Evolutionary conservation across 2,329 filamentous ascomycete species (phyloP).

Genomic region (Fusarium staphyleae): DNA sequence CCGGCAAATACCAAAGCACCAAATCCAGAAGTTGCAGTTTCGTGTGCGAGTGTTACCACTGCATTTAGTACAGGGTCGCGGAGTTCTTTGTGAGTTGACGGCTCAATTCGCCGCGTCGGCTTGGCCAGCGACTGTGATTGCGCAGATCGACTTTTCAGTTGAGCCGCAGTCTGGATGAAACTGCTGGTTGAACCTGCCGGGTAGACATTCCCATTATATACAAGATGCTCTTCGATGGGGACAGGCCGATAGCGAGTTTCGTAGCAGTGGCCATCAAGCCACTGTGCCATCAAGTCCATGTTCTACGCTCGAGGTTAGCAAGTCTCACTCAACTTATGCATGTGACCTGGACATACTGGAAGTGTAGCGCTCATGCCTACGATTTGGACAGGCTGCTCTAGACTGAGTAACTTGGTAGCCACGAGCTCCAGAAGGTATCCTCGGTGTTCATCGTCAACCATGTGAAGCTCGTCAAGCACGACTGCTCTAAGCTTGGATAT

Average conservation of each 20-base stretch:
- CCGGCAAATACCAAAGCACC: slow-evolving; percentile 78
- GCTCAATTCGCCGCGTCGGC: slow-evolving; percentile 57
- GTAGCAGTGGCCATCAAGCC: slow-evolving; percentile 76
- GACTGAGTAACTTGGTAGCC: slow-evolving; percentile 73
- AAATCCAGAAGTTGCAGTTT: slow-evolving; percentile 72
- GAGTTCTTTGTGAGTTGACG: slow-evolving; percentile 67
- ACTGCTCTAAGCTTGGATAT: slow-evolving; percentile 70
- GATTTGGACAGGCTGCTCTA: slow-evolving; percentile 73
- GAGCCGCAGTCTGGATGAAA: slow-evolving; percentile 64
- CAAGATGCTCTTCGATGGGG: slow-evolving; percentile 77
- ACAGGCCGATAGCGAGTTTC: slow-evolving; percentile 76
- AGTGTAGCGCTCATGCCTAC: slow-evolving; percentile 83
- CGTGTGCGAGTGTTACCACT: slow-evolving; percentile 72
- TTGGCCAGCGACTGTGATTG: slow-evolving; percentile 47
- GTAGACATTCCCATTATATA: slow-evolving; percentile 74
- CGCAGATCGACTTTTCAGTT: slow-evolving; percentile 50
- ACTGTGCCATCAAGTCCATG: slow-evolving; percentile 70
- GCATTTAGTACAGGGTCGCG: slow-evolving; percentile 71
- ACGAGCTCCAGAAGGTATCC: slow-evolving; percentile 79
- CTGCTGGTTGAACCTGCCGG: slow-evolving; percentile 62
- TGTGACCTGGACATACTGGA: slow-evolving; percentile 57
- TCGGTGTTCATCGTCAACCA: slow-evolving; percentile 78
- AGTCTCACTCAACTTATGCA: not conserved
- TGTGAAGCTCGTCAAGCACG: slow-evolving; percentile 81
- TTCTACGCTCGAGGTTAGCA: slow-evolving; percentile 58